Evolutionary conservation across 2,329 filamentous ascomycete species (phyloP), one percentile per base, ranked within the genome.

Genomic region (Neophaeococcomyces aloes): DNA sequence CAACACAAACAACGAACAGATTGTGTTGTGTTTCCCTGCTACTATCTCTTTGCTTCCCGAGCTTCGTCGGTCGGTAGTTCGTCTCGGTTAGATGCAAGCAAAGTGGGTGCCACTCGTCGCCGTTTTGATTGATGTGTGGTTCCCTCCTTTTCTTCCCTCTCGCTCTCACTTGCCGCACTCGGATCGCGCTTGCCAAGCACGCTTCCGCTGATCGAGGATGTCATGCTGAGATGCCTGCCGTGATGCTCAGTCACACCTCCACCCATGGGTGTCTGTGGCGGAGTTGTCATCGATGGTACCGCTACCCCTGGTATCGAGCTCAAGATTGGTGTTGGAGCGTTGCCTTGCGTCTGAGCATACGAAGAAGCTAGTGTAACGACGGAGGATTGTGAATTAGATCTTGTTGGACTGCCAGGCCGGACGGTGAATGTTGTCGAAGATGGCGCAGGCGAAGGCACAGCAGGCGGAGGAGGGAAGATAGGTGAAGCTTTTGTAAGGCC

Each of bases 371-470:
- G 65, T 2, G 85, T 88, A 3, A 81, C 76, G 36, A 89, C 72
- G 8, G 86, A 93, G 0, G 85, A 88, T 1, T 82, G 75, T 4
- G 86, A 93, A 58, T 86, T 93, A n/a, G 86, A 89, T 48, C 87
- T 74, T 1, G 86, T 76, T 8, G 86, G 87, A 15, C 85, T 91
- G 2, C 81, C 76, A 3, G 86, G 84, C 18, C 83, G 77, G 17
- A 64, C 61, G 15, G 66, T 56, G 34, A 59, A 52, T 66, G 58
- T 53, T 76, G 39, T 42, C 11, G 29, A 33, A 10, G 39, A 42
- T 74, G 13, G 73, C 72, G 44, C 75, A 70, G 36, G 79, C 72
- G 0, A 80, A 72, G 5, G 74, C 68, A 25, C 75, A 69, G 52
- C 63, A 48, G 65, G 63, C n/a, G 75, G 74, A 1, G 75, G 74